Base-by-base conservation (phyloP, 345 rosid genomes). In the Brassica cretica region DNA sequence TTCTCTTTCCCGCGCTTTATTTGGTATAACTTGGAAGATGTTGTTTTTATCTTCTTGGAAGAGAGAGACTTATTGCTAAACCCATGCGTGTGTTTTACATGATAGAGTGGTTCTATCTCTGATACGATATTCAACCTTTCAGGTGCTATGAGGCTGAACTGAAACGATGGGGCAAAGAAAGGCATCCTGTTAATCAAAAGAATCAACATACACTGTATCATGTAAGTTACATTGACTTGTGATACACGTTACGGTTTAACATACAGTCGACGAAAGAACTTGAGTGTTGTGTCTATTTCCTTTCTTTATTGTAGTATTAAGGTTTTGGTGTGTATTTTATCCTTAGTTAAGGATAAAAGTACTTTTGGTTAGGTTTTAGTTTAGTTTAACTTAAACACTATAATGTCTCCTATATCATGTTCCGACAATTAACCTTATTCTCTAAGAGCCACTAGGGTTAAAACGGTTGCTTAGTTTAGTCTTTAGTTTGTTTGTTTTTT, bases 81-180 rank as follows among this genome's bases (percentile, higher is more conserved):
- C 25, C 53, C 71, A 64, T 74, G 64, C 80, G 56, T 74, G 78
- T 12, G 6, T 64, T 68, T 77, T 76, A 37, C 41, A 64, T 58
- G 61, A 56, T 60, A 21, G 72, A 56, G 37, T 29, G 61, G 6
- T 61, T 53, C 32, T 66, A 9, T 71, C 55, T 46, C 60, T 66
- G 32, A 71, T 24, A 75, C 81, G 30, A 41, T 71, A 18, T 55
- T 74, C 46, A 41, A 70, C 68, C 78, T 78, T 72, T 72, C 75
- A 95, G 99, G 89, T 95, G 99, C 71, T 88, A 91, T 70, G 97
- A 91, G 73, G 81, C 78, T 27, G 98, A 95, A 77, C 93, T 88
- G 88, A 87, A 87, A 74, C 92, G 89, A 33, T 96, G 93, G 76
- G 96, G 90, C 58, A 85, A 92, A 78, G 99, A 91, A 76, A 86